Evolutionary conservation across 139 green algal genomes (phyloP).

Genomic region (Trebouxia sp.): DNA sequence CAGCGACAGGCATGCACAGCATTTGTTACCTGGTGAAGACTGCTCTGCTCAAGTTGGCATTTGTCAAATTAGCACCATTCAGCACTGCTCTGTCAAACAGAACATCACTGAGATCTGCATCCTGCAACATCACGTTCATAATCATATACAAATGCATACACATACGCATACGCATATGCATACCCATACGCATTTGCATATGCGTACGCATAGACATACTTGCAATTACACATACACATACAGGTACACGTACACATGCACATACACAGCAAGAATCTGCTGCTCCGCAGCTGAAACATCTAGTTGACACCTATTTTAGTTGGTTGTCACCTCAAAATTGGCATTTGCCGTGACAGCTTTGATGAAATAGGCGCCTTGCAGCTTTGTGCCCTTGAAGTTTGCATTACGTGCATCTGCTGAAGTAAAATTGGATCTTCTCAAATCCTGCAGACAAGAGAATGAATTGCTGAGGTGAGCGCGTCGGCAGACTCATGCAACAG

Average conservation of each 20-base stretch:
- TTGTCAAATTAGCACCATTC: conserved; percentile 85
- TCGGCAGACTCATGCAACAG: background rate
- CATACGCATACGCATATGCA: background rate
- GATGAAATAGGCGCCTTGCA: conserved; percentile 76
- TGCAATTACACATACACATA: too few species aligned
- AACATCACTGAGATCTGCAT: conserved; percentile 86
- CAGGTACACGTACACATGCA: too few species aligned
- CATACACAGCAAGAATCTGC: too few species aligned
- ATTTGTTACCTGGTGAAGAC: conserved; percentile 72
- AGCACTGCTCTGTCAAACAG: conserved; percentile 88
- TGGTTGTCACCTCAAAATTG: conserved; percentile 66
- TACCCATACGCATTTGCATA: background rate
- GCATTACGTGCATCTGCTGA: conserved; percentile 60
- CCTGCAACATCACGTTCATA: conserved; percentile 32
- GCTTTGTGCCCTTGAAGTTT: conserved; percentile 65
- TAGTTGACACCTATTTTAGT: background rate
- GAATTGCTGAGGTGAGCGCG: background rate
- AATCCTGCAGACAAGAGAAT: conserved; percentile 52
- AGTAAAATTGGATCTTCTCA: conserved; percentile 89
- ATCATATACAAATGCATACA: background rate
- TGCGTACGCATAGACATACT: too few species aligned
- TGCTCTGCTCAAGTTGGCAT: conserved; percentile 76
- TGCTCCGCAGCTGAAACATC: background rate
- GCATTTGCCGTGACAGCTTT: conserved; percentile 59
- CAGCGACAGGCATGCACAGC: too few species aligned